These are phyloP conservation scores for Nicotiana benthamiana DNA, from an alignment of 257 asterid genomes.

Conservation along the genomic window DNA sequence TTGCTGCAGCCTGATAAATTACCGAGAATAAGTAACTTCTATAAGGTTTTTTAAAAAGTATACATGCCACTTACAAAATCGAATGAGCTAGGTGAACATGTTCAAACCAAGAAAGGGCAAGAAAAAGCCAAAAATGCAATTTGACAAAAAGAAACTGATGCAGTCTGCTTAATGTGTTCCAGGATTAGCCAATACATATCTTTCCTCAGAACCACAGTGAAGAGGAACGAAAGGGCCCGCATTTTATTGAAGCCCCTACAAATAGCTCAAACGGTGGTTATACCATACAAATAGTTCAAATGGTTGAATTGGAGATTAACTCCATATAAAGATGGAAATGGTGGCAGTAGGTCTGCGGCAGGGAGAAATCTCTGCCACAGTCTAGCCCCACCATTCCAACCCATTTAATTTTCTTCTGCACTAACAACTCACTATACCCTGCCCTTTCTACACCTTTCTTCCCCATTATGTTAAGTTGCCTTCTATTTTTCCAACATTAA, in stretches of 20 bases:
- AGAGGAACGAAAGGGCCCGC: neutral
- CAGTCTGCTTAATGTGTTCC: neutral
- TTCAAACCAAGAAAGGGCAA: neutral
- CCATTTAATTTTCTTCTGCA: neutral
- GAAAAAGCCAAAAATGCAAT: neutral
- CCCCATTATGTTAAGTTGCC: neutral
- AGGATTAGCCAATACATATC: neutral
- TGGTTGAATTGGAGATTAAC: neutral
- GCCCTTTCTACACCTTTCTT: neutral
- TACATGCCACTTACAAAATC: neutral
- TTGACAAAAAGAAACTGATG: neutral
- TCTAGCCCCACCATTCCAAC: neutral
- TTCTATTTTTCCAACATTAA: neutral
- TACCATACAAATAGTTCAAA: neutral
- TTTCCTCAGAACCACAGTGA: neutral
- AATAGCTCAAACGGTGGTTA: neutral
- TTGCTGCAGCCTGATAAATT: conserved; percentile 64
- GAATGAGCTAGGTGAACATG: conserved; percentile 3
- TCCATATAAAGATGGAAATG: neutral
- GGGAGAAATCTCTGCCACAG: neutral
- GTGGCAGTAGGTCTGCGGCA: neutral
- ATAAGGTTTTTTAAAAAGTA: neutral
- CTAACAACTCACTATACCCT: neutral
- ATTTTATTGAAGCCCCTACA: neutral
- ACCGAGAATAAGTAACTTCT: neutral